Conservation (phyloP, 305 asterid genomes). For the Ilex paraguariensis region DNA sequence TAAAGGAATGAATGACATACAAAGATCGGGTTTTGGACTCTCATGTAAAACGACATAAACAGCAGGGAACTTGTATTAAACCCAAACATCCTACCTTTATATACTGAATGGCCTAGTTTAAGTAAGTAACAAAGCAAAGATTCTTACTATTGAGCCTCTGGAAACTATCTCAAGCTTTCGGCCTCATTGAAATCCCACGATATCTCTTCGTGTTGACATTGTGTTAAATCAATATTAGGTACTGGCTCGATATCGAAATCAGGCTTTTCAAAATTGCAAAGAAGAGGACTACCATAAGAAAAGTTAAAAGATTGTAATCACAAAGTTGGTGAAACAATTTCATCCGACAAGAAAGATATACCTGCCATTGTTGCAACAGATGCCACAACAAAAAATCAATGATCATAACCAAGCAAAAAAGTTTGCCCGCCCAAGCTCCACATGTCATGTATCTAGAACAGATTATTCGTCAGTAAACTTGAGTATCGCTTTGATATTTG, state of each 20-base stretch:
- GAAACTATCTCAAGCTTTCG: constrained; percentile 10
- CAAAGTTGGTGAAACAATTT: too few relatives aligned
- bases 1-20: too few relatives aligned
- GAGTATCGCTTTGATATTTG: too few relatives aligned
- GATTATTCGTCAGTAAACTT: background rate
- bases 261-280: constrained; percentile 40
- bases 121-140: too few relatives aligned
- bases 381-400: constrained; percentile 69
- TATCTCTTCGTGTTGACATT: constrained; percentile 23
- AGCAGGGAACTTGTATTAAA: too few relatives aligned
- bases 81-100: too few relatives aligned
- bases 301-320: too few relatives aligned
- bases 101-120: too few relatives aligned
- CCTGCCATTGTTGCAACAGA: constrained; percentile 82
- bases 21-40: too few relatives aligned
- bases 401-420: constrained; percentile 86
- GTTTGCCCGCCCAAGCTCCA: constrained; percentile 98
- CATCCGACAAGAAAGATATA: constrained; percentile 11
- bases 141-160: too few relatives aligned
- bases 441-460: constrained; percentile 71
- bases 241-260: constrained; percentile 76
- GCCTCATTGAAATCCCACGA: constrained; percentile 22
- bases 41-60: too few relatives aligned
- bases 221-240: constrained; percentile 46
- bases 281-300: background rate